Percentiles rank a stretch among this genome's conserved stretches.
phyloP scores from a whole-genome alignment of 164 flowering plant species.

The Kingdonia uniflora region DNA sequence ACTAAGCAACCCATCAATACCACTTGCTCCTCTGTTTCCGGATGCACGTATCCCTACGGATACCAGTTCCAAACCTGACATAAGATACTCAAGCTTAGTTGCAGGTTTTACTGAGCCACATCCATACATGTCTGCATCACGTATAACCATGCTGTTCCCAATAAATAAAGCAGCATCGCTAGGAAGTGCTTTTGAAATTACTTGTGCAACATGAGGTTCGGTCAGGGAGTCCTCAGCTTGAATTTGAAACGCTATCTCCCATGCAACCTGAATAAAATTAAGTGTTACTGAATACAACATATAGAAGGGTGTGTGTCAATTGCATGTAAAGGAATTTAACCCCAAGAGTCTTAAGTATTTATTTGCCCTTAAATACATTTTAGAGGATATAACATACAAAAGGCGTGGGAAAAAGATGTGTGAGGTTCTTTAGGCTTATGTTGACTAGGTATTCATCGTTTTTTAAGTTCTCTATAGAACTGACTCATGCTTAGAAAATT shows the following conservation, averaged over 20 bases:
- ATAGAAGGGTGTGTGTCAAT: too few relatives aligned
- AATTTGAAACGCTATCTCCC: slow-evolving; percentile 65
- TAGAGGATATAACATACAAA: too few relatives aligned
- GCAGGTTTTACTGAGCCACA: slow-evolving; percentile 26
- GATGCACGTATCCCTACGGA: slow-evolving; percentile 40
- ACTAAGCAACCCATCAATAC: slow-evolving; percentile 96
- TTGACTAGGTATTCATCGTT: too few relatives aligned
- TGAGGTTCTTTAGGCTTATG: too few relatives aligned
- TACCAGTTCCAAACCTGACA: slow-evolving; percentile 27
- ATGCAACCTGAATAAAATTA: slow-evolving; percentile 36
- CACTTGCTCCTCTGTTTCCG: slow-evolving; percentile 95
- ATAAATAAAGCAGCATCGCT: slow-evolving; percentile 59
- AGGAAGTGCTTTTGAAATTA: slow-evolving; percentile 42
- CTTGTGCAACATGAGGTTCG: slow-evolving; percentile 74
- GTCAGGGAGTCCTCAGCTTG: slow-evolving; percentile 43
- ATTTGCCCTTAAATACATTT: too few relatives aligned
- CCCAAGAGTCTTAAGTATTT: too few relatives aligned
- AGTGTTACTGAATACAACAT: too few relatives aligned
- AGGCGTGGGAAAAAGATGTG: too few relatives aligned
- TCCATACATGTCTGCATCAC: slow-evolving; percentile 85
- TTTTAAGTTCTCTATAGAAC: too few relatives aligned
- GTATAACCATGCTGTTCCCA: slow-evolving; percentile 91
- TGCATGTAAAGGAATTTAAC: too few relatives aligned
- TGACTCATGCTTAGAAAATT: too few relatives aligned
- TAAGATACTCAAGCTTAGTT: slow-evolving; percentile 10